Evolutionary conservation across 148 eudicot genomes (phyloP), one percentile per base, ranked within the genome.

Genomic region (Polygonum maritimum): DNA sequence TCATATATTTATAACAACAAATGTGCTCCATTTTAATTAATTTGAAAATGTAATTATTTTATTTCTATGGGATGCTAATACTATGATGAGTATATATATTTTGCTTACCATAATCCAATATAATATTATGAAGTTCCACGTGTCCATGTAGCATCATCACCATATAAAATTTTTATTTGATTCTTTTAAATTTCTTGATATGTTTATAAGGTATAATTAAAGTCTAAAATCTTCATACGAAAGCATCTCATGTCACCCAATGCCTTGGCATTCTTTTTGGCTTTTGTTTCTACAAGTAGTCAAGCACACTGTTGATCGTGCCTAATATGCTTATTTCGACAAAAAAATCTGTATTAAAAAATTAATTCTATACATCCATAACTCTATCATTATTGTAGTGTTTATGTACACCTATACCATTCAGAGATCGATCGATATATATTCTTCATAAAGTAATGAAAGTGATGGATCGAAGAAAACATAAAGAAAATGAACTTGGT

Each of bases 361-460:
- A 63, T 14, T 63, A 12, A 62, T 9, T 10, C 3, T 22, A 58
- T 58, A 10, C 3, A 60, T 36, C 67, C 38, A 26, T 60, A 60
- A 60, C 33, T 26, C 67, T 36, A 60, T 26, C 35, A 60, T 60
- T 60, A 60, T 22, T 60, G 67, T 63, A 26, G 18, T 63, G 69
- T 63, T 63, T 63, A 0, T 63, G 36, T 33, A 63, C 69, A 63
- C 69, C 39, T 63, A 62, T 62, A 31, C 71, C 71, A 26, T 26
- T 63, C 31, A 4, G 39, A 63, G 69, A 33, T 63, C 7, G 69
- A 67, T 60, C 7, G 69, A 67, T 60, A 31, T 54, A 54, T 54
- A 31, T 67, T 67, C 71, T 67, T 67, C 41, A 67, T 67, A 67
- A 67, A 67, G 71, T 67, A 67, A 38, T 67, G 71, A 67, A 67